Evolutionary conservation across 768 basidiomycete species (phyloP).

Genomic region (Lyophyllum shimeji): DNA sequence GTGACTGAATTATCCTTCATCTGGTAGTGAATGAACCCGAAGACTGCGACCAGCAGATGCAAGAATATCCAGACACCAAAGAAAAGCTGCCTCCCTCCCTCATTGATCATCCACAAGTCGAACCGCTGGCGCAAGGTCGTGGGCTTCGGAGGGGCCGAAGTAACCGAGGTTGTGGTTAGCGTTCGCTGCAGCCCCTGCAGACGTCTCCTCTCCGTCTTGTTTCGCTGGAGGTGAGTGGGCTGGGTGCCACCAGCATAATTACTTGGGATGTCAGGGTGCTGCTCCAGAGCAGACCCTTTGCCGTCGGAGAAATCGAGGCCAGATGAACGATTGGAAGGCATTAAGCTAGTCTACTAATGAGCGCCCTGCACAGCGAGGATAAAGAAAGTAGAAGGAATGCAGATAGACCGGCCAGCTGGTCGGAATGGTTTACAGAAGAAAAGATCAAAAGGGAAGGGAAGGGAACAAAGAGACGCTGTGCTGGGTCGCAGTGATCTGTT

Average conservation of each 20-base stretch:
- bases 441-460: constrained; percentile 5
- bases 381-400: constrained; percentile 31
- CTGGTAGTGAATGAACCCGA: constrained; percentile 78
- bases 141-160: constrained; percentile 32
- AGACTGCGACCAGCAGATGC: constrained; percentile 72
- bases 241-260: constrained; percentile 28
- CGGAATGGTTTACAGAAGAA: constrained; percentile 21
- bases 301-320: constrained; percentile 71
- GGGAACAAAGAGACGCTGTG: constrained; percentile 2
- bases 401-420: constrained; percentile 50
- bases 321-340: constrained; percentile 49
- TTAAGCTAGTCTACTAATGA: constrained; percentile 21
- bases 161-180: constrained; percentile 34
- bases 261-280: constrained; percentile 48
- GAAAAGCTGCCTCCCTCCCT: constrained; percentile 78
- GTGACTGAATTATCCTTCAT: constrained; percentile 74
- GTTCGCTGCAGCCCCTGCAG: constrained; percentile 83
- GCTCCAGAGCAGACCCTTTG: constrained; percentile 42
- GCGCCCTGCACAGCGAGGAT: constrained; percentile 39
- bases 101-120: constrained; percentile 91
- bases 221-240: constrained; percentile 67
- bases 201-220: constrained; percentile 80
- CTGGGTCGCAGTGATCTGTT: constrained; percentile 6
- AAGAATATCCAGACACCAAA: constrained; percentile 80
- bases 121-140: constrained; percentile 44